Conservation (phyloP, 2,329 filamentous ascomycete genomes). For the Sclerotinia borealis region DNA sequence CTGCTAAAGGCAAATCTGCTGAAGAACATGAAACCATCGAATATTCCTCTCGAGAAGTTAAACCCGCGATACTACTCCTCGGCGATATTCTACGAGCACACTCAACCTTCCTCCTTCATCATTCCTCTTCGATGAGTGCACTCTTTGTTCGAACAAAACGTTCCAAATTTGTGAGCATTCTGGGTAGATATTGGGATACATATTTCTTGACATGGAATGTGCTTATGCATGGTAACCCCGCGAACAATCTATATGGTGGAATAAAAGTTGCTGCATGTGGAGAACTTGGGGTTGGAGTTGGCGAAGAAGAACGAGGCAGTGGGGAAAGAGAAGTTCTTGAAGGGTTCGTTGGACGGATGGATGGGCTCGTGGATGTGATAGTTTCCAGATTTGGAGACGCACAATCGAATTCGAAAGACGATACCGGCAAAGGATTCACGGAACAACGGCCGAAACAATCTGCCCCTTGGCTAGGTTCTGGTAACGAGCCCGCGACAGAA, state of each 20-base stretch:
- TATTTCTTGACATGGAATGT: conserved; percentile 76
- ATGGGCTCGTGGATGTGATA: conserved; percentile 81
- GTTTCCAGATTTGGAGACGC: conserved; percentile 72
- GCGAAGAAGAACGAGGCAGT: conserved; percentile 91
- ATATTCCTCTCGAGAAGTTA: conserved; percentile 86
- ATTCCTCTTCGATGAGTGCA: conserved; percentile 66
- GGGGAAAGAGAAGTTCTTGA: conserved; percentile 91
- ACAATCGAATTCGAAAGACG: conserved; percentile 27
- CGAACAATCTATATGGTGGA: conserved; percentile 69
- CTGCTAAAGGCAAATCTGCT: conserved; percentile 25
- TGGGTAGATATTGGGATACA: conserved; percentile 76
- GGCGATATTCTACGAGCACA: conserved; percentile 80
- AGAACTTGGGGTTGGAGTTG: conserved; percentile 88
- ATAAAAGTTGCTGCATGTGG: conserved; percentile 86
- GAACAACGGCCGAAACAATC: conserved; percentile 30
- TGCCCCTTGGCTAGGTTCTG: conserved; percentile 64
- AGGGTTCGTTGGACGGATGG: conserved; percentile 71
- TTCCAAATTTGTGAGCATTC: conserved; percentile 61
- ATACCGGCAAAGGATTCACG: conserved; percentile 23
- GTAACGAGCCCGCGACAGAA: conserved; percentile 58
- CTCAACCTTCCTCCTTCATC: conserved; percentile 78
- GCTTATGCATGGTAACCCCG: conserved; percentile 82
- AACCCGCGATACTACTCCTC: conserved; percentile 69
- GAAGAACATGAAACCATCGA: conserved; percentile 44
- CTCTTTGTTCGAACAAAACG: conserved; percentile 62